Evolutionary conservation across 352 stramenopile species (phyloP).

Genomic region (Phytopythium aichiense): DNA sequence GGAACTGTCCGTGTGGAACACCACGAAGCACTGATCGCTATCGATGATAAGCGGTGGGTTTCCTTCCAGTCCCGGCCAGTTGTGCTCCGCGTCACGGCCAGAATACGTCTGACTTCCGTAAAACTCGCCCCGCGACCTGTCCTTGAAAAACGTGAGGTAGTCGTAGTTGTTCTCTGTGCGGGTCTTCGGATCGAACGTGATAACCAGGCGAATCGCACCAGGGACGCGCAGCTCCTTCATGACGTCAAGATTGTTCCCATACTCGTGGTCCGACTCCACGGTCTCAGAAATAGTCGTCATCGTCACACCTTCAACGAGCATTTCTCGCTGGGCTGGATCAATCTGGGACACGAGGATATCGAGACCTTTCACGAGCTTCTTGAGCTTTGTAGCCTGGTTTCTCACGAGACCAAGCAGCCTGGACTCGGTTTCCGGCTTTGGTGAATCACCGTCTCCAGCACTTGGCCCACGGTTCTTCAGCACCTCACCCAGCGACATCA

Average conservation of each 20-base stretch:
- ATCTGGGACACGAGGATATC: conserved; percentile 24
- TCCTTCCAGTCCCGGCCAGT: conserved; percentile 72
- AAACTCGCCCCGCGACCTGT: conserved; percentile 42
- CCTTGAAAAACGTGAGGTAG: conserved; percentile 86
- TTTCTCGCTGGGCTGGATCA: conserved; percentile 23
- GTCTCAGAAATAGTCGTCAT: conserved; percentile 43
- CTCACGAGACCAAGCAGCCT: conserved; percentile 13
- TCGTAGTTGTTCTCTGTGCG: conserved; percentile 88
- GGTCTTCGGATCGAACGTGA: conserved; percentile 77
- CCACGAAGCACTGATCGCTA: conserved; percentile 72
- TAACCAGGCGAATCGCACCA: conserved; percentile 64
- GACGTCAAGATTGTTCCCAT: conserved; percentile 75
- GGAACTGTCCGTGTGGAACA: conserved; percentile 81
- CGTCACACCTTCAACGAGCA: conserved; percentile 35
- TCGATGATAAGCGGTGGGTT: conserved; percentile 72
- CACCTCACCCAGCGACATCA: conserved; percentile 6
- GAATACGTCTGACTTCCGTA: conserved; percentile 77
- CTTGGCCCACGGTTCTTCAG: neutral
- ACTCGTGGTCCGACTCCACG: conserved; percentile 81
- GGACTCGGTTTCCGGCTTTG: neutral
- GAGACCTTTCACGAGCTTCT: conserved; percentile 33
- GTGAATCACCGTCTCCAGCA: neutral
- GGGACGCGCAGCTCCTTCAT: conserved; percentile 66
- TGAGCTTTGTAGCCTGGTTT: conserved; percentile 23
- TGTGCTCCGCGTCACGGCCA: conserved; percentile 63